A percentile compares a stretch with the other conserved stretches of the same genome.
phyloP scores from a whole-genome alignment of 2,329 filamentous ascomycete genomes.

The Colletotrichum navitas region DNA sequence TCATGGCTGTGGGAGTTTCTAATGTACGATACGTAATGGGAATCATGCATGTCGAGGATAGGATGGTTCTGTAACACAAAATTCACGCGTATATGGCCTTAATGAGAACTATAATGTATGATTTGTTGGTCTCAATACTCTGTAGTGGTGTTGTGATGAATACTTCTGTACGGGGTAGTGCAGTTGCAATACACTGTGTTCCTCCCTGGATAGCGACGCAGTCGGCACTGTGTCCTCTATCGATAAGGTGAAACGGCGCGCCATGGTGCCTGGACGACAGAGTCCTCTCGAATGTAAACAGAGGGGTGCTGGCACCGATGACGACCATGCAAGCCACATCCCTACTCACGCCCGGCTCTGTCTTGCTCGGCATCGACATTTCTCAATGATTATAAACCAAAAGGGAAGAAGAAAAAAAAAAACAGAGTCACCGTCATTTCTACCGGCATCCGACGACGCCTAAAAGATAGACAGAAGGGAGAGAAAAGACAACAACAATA shows the following conservation, averaged over 20 bases:
- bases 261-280: constrained; percentile 38
- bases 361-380: constrained; percentile 12
- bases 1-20: constrained; percentile 35
- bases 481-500: background rate
- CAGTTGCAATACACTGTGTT: background rate
- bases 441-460: background rate
- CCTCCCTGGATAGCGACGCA: no score
- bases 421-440: background rate
- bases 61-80: constrained; percentile 42
- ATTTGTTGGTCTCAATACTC: background rate
- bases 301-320: constrained; percentile 15
- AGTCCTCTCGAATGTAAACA: constrained; percentile 38
- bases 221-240: constrained; percentile 21
- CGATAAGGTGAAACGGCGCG: constrained; percentile 23
- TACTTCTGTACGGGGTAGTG: background rate
- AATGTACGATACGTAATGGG: constrained; percentile 42
- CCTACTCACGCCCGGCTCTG: background rate
- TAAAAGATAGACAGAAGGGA: background rate
- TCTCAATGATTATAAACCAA: background rate
- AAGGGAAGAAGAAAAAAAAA: background rate
- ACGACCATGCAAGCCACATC: constrained; percentile 12
- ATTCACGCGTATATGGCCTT: constrained; percentile 37
- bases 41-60: constrained; percentile 38
- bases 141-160: background rate
- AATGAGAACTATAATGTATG: constrained; percentile 22